These are phyloP conservation scores for Exophiala viscosa DNA, from an alignment of 2,329 filamentous ascomycete species.

Conservation along the genomic window DNA sequence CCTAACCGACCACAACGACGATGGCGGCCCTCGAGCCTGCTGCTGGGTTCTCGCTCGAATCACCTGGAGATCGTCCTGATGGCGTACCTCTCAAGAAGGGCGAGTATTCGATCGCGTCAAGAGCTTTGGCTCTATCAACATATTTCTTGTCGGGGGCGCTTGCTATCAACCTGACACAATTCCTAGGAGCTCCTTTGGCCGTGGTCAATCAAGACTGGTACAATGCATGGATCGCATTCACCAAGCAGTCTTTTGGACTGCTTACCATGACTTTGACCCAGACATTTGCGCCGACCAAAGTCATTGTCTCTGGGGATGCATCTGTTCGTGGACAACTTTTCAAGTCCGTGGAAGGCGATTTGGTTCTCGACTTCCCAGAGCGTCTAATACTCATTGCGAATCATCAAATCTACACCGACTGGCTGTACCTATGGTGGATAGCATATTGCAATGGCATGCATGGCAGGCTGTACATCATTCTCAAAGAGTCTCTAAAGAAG, in stretches of 20 bases:
- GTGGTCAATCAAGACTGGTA: slow-evolving; percentile 72
- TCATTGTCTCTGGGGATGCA: slow-evolving; percentile 78
- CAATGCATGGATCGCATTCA: slow-evolving; percentile 81
- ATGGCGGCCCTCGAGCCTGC: slow-evolving; percentile 20
- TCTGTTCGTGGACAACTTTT: slow-evolving; percentile 73
- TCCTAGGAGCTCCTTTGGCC: slow-evolving; percentile 73
- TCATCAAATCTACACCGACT: slow-evolving; percentile 88
- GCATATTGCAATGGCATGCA: slow-evolving; percentile 82
- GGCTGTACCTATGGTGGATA: slow-evolving; percentile 91
- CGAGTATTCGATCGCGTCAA: slow-evolving; percentile 25
- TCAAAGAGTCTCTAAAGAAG: slow-evolving; percentile 80
- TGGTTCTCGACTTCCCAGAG: slow-evolving; percentile 77
- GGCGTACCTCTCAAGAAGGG: slow-evolving; percentile 24
- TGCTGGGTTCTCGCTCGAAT: slow-evolving; percentile 27
- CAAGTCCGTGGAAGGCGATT: slow-evolving; percentile 65
- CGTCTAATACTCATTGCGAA: slow-evolving; percentile 81
- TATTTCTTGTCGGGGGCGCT: slow-evolving; percentile 32
- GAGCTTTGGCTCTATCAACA: slow-evolving; percentile 29
- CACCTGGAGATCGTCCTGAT: slow-evolving; percentile 21
- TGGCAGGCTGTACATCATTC: slow-evolving; percentile 82
- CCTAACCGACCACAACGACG: slow-evolving; percentile 11
- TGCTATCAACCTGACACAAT: slow-evolving; percentile 64
- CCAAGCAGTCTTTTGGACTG: slow-evolving; percentile 78
- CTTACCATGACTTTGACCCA: slow-evolving; percentile 75
- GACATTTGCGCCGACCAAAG: slow-evolving; percentile 79